These are phyloP conservation scores for Rutstroemia sp. DNA, from an alignment of 2,329 filamentous ascomycete species.

Conservation along the genomic window DNA sequence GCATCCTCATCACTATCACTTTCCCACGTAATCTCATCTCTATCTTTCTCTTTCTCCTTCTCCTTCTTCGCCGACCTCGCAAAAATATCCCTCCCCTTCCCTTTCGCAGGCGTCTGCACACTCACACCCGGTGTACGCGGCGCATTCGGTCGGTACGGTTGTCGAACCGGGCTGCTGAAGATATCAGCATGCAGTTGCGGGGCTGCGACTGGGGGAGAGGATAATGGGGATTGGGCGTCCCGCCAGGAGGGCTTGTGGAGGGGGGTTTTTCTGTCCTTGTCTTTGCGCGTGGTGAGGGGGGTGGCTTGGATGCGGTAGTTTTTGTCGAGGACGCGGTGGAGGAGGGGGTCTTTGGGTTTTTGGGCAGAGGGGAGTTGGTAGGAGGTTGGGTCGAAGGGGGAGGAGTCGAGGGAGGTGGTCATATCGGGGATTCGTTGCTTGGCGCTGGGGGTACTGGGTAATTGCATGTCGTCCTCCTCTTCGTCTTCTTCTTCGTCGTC, in stretches of 20 bases:
- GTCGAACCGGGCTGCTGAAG: slow-evolving; percentile 67
- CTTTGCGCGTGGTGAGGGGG: slow-evolving; percentile 49
- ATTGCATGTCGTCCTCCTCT: slow-evolving; percentile 32
- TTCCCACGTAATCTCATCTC: slow-evolving; percentile 59
- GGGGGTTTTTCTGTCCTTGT: slow-evolving; percentile 16
- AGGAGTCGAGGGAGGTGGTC: slow-evolving; percentile 54
- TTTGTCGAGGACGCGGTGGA: slow-evolving; percentile 91
- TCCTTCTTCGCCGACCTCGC: slow-evolving; percentile 24
- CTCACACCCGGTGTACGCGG: slow-evolving; percentile 76
- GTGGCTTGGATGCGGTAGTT: slow-evolving; percentile 92
- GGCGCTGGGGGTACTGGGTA: slow-evolving; percentile 28
- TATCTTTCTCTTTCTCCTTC: slow-evolving; percentile 29
- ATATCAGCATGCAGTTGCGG: slow-evolving; percentile 80
- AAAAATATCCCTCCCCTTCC: slow-evolving; percentile 44
- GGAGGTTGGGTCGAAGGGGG: slow-evolving; percentile 45
- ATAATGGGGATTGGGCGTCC: slow-evolving; percentile 38
- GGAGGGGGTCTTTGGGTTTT: slow-evolving; percentile 61
- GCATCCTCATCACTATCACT: slow-evolving; percentile 55
- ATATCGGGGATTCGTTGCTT: slow-evolving; percentile 50
- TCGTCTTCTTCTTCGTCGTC: slow-evolving; percentile 32
- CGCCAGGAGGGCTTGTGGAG: slow-evolving; percentile 28
- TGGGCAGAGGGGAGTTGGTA: slow-evolving; percentile 25
- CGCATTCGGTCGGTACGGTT: slow-evolving; percentile 26
- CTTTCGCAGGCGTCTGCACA: slow-evolving; percentile 66
- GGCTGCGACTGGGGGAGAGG: slow-evolving; percentile 70